Evolutionary conservation across 2,329 filamentous ascomycete genomes (phyloP).

Genomic region (Beauveria asiatica): DNA sequence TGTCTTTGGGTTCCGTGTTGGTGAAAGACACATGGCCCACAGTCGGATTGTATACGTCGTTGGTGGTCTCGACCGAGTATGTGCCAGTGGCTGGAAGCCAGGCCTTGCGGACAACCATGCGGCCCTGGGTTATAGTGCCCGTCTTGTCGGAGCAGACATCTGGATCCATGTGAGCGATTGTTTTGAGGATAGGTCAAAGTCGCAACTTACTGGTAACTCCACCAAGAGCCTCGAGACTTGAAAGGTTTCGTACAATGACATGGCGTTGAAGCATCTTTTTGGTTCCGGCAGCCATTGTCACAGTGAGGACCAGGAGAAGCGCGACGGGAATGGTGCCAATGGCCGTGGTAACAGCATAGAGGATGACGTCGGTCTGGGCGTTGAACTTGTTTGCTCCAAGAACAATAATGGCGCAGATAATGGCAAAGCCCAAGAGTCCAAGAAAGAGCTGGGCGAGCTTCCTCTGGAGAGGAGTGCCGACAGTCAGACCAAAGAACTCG

Average conservation of each 20-base stretch:
- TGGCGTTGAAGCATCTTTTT: constrained; percentile 39
- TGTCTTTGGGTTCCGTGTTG: constrained; percentile 13
- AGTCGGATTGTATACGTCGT: constrained; percentile 23
- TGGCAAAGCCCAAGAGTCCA: constrained; percentile 50
- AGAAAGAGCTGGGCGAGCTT: constrained; percentile 60
- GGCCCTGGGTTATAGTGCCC: constrained; percentile 27
- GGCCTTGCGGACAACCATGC: constrained; percentile 22
- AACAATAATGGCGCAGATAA: constrained; percentile 31
- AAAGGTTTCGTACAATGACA: constrained; percentile 39
- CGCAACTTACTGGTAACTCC: constrained; percentile 36
- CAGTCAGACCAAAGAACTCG: constrained; percentile 35
- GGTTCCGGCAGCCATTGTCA: constrained; percentile 43
- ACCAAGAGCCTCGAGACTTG: constrained; percentile 39
- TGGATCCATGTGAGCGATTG: neutral
- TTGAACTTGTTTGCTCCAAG: constrained; percentile 29
- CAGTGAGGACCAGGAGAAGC: constrained; percentile 40
- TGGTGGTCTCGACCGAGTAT: constrained; percentile 23
- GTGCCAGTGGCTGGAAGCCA: constrained; percentile 25
- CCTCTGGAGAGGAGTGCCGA: constrained; percentile 61
- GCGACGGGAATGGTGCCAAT: constrained; percentile 39
- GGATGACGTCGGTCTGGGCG: constrained; percentile 25
- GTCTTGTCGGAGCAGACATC: constrained; percentile 26
- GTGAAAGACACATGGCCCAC: constrained; percentile 16
- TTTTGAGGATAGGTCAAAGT: neutral
- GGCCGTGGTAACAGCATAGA: constrained; percentile 31